A percentile compares a stretch with the other conserved stretches of the same genome.
phyloP scores from a whole-genome alignment of 495 filamentous ascomycete genomes.

The Chaetomium fimeti region DNA sequence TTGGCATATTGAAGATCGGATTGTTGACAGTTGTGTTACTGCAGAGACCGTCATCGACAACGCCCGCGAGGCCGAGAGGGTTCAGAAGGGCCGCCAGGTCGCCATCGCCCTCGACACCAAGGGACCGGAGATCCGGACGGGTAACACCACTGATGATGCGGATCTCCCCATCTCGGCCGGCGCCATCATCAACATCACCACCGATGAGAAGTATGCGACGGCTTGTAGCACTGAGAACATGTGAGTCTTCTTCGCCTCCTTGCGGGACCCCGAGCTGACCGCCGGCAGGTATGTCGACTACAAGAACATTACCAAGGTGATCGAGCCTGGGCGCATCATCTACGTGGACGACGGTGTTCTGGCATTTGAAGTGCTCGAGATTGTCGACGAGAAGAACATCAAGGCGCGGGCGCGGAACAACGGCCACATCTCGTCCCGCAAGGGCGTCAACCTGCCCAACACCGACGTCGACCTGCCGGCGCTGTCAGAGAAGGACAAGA shows the following conservation, averaged over 20 bases:
- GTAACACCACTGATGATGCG: conserved; percentile 78
- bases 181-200: conserved; percentile 87
- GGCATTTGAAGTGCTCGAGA: conserved; percentile 85
- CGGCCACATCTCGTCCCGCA: conserved; percentile 94
- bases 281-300: conserved; percentile 87
- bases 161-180: conserved; percentile 86
- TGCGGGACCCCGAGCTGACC: conserved; percentile 21
- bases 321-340: conserved; percentile 86
- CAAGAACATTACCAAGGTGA: conserved; percentile 99
- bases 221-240: conserved; percentile 85
- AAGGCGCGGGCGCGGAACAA: conserved; percentile 86
- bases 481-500: conserved; percentile 97
- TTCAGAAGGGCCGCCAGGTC: conserved; percentile 74
- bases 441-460: conserved; percentile 98
- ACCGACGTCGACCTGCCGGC: conserved; percentile 98
- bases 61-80: conserved; percentile 76
- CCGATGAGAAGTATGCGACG: conserved; percentile 90
- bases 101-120: conserved; percentile 99
- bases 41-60: conserved; percentile 89
- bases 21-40: conserved; percentile 18
- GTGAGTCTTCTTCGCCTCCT: conserved; percentile 53
- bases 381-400: conserved; percentile 85
- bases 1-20: conserved; percentile 47
- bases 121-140: conserved; percentile 97
- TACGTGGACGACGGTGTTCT: conserved; percentile 98